Percentiles rank a stretch among this genome's conserved stretches.
These are phyloP conservation scores for Xylaria polymorpha DNA, from an alignment of 2,329 filamentous ascomycete species.

Conservation along the genomic window DNA sequence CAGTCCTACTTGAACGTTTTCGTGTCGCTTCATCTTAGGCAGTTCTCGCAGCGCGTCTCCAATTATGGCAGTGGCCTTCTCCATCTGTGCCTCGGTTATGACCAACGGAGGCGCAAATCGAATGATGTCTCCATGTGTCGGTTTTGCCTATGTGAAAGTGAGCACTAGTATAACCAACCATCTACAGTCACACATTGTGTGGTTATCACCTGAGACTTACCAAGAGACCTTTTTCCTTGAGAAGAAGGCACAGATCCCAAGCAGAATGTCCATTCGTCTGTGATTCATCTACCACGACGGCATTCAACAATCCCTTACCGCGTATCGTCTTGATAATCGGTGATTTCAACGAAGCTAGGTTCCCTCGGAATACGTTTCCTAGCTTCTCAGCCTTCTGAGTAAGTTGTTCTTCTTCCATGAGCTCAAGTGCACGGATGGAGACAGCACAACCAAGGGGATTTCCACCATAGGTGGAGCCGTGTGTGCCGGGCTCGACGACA, in stretches of 20 bases:
- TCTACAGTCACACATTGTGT: constrained; percentile 28
- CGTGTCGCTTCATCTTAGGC: constrained; percentile 68
- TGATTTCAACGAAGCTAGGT: constrained; percentile 78
- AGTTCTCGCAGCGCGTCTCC: constrained; percentile 84
- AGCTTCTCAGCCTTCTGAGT: constrained; percentile 83
- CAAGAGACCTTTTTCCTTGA: constrained; percentile 94
- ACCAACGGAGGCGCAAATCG: constrained; percentile 96
- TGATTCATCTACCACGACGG: constrained; percentile 92
- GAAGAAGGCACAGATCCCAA: constrained; percentile 95
- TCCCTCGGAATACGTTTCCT: constrained; percentile 84
- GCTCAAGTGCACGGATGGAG: constrained; percentile 92
- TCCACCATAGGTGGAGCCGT: constrained; percentile 97
- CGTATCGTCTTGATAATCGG: constrained; percentile 85
- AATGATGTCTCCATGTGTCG: constrained; percentile 98
- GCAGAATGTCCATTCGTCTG: constrained; percentile 87
- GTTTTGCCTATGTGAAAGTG: constrained; percentile 79
- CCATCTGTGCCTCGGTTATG: constrained; percentile 88
- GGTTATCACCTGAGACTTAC: constrained; percentile 63
- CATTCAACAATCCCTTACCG: constrained; percentile 94
- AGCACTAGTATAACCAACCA: constrained; percentile 37
- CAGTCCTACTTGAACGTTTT: constrained; percentile 47
- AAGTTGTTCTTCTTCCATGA: constrained; percentile 91
- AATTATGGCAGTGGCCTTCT: constrained; percentile 81
- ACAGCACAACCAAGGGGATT: constrained; percentile 96
- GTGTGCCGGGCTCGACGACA: constrained; percentile 93